phyloP scores from a whole-genome alignment of 208 protist species.

The Acanthamoeba sp. region DNA sequence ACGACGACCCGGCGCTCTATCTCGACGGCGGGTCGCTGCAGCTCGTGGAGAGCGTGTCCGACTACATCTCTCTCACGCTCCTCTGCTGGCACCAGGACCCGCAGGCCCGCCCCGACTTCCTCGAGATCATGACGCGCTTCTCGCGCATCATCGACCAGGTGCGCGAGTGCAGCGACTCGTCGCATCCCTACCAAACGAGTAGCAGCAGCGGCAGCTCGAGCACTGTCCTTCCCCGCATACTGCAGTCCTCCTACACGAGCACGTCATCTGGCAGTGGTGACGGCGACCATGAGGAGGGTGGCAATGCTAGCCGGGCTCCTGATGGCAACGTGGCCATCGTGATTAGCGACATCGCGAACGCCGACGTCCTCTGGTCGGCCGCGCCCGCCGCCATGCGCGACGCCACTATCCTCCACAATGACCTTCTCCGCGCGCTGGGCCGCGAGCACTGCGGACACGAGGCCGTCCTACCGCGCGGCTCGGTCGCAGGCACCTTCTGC shows the following conservation, averaged over 20 bases:
- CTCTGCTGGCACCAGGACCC: neutral
- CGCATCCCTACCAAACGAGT: neutral
- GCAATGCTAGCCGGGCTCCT: neutral
- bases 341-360: slow-evolving; percentile 37
- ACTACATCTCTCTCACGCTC: neutral
- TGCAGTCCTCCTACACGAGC: no score
- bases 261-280: no score
- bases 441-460: slow-evolving; percentile 1
- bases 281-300: neutral
- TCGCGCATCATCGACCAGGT: neutral
- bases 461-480: neutral
- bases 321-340: slow-evolving; percentile 51
- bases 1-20: no score
- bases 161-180: neutral
- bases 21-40: neutral
- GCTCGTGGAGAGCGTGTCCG: neutral
- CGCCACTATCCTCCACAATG: slow-evolving; percentile 58
- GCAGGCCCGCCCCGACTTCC: neutral
- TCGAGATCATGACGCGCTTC: no score
- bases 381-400: no score
- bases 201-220: neutral
- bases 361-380: slow-evolving; percentile 22
- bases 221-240: no score
- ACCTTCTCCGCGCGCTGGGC: neutral
- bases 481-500: slow-evolving; percentile 24